Evolutionary conservation across 2,329 filamentous ascomycete genomes (phyloP), one percentile per base, ranked within the genome.

Genomic region (Cladorrhinum sp.): DNA sequence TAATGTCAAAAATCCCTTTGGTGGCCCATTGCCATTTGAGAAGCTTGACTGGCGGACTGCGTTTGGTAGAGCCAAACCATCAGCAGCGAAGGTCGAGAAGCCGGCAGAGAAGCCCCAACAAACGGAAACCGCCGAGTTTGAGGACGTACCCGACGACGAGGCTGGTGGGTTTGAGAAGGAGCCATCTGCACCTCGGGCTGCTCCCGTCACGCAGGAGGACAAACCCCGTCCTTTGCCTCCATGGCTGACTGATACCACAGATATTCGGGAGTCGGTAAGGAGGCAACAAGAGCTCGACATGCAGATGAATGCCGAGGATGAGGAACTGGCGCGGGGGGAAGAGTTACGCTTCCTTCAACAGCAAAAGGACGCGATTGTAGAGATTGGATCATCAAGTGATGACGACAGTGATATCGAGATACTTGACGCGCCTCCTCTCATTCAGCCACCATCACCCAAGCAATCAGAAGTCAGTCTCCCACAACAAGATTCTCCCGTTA

Each of bases 21-120:
- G 85, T 65, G 94, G 94, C 0, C 92, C 93, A 0, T 75, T 99
- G 4, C 95, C 95, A 0, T 99, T 99, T 70, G 92, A 96, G 67
- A 94, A 92, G 70, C 80, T 96, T 1, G 86, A 89, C 50, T 86
- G 83, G 80, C 87, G 84, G 56, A 87, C 84, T 2, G 82, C 80
- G 1, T 77, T 86, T 1, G 86, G 86, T 62, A 75, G 74, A 14
- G n/a, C 55, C 14, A 57, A 46, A 21, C 21, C 53, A 30, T 18
- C 53, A 30, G 20, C 21, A 16, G 33, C 33, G 12, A 16, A 16
- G 12, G 14, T 16, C 4, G 33, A 16, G 56, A 56, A 60, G 33
- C 39, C 52, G 30, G 20, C 20, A 30, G 39, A 16, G 2, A 53
- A 2, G n/a, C 48, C 42, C n/a, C 12, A 46, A 16, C n/a, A 46